These are phyloP conservation scores for Primulina huaijiensis DNA, from an alignment of 257 asterid species.

Conservation along the genomic window DNA sequence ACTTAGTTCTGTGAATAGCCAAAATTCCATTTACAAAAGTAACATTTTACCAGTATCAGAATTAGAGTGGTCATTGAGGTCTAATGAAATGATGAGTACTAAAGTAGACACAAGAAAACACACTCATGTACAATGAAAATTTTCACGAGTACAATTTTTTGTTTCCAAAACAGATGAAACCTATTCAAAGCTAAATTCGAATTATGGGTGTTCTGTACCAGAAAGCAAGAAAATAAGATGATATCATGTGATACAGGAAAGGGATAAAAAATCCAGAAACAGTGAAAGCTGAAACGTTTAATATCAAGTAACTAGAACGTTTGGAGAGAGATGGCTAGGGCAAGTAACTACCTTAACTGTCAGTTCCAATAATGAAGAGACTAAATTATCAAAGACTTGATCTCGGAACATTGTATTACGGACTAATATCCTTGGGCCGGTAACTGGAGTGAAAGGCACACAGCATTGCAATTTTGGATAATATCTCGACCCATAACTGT, in stretches of 20 bases:
- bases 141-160: background rate
- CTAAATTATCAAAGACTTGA: constrained; percentile 79
- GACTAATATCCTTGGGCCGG: constrained; percentile 90
- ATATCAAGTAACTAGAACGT: constrained; percentile 6
- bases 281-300: constrained; percentile 10
- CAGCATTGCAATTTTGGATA: constrained; percentile 91
- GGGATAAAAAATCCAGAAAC: constrained; percentile 8
- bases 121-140: background rate
- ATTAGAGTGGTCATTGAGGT: background rate
- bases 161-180: background rate
- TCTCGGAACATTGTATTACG: constrained; percentile 63
- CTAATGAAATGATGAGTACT: background rate
- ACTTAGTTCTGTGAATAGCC: background rate
- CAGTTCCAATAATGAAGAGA: constrained; percentile 79
- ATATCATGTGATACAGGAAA: background rate
- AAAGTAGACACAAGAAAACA: constrained; percentile 1
- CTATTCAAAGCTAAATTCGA: too few species aligned
- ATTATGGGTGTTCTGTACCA: background rate
- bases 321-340: constrained; percentile 14
- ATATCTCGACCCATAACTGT: constrained; percentile 77
- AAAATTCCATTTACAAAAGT: constrained; percentile 7
- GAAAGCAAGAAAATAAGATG: background rate
- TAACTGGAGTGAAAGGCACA: constrained; percentile 95
- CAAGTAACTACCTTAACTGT: constrained; percentile 55
- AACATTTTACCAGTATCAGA: too few species aligned